Evolutionary conservation across 257 asterid species (phyloP).

Genomic region (Jaltomata sinuosa): DNA sequence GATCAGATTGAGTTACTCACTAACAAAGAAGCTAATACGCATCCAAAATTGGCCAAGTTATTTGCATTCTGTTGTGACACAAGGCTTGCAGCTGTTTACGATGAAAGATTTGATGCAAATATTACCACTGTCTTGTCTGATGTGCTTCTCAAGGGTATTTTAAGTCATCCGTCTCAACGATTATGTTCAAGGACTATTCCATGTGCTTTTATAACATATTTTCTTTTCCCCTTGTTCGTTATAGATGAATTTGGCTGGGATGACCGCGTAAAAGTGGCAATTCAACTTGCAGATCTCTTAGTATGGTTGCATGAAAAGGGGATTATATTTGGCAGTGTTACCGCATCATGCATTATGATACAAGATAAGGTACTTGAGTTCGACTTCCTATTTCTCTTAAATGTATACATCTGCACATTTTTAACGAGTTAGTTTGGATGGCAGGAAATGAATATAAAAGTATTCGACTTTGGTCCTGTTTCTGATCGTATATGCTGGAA

Average conservation of each 20-base stretch:
- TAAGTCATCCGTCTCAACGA: background rate
- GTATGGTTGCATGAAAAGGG: background rate
- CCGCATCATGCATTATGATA: background rate
- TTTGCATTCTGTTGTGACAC: background rate
- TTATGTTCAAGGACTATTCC: background rate
- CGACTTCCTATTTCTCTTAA: background rate
- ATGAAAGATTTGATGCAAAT: background rate
- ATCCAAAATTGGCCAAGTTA: background rate
- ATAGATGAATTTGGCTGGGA: background rate
- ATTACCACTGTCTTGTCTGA: background rate
- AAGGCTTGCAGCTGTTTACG: background rate
- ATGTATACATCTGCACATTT: background rate
- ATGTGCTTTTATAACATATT: background rate
- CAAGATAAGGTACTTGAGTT: background rate
- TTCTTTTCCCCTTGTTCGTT: background rate
- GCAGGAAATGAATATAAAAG: background rate
- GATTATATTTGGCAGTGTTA: background rate
- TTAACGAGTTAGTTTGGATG: background rate
- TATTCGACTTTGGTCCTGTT: background rate
- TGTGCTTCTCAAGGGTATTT: background rate
- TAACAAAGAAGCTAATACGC: background rate
- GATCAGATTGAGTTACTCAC: background rate
- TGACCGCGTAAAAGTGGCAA: no score
- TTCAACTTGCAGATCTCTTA: background rate
- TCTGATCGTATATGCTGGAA: background rate